Base-by-base conservation (phyloP, 1,284 basidiomycete genomes). In the Cryptococcus sp. region DNA sequence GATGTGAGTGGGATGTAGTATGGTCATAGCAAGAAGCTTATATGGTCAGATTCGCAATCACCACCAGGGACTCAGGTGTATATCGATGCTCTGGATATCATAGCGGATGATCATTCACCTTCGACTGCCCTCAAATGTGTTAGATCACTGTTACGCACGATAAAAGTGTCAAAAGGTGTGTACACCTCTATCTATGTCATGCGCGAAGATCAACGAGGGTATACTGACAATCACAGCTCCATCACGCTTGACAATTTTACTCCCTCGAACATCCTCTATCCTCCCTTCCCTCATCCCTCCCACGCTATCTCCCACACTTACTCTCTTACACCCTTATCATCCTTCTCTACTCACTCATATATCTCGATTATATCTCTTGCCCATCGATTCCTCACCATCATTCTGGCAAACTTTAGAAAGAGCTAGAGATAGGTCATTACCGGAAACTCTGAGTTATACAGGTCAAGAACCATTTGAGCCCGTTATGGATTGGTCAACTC, bases 311-410 rank as follows among this genome's bases (percentile, higher is more conserved):
- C 72, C 86, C 0, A 80, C 86, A 1, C 76, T 93, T 42, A 80
- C 82, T 0, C 84, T 86, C 57, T 63, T 90, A 6, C 83, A 80
- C 46, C 82, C 85, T 0, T 86, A 89, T 65, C 85, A 87, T 7
- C 80, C 85, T 0, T 76, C 77, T 3, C 79, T 91, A 49, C 74
- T 92, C 41, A 68, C 69, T 7, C 82, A 88, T 66, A 73, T 92
- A 52, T 79, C 86, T 5, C 79, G 79, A 42, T 82, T 83, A 23
- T 89, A 88, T 68, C 80, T 88, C 50, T 87, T 87, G 0, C 87
- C 89, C 0, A 61, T 66, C 30, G 57, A 57, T 0, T 13, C 64
- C 15, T 55, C 52, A 4, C 84, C 86, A 14, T 55, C 58, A 7
- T 71, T 71, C 56, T 69, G 60, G 65, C 60, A 62, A 49, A 59